Evolutionary conservation across 2,329 filamentous ascomycete species (phyloP), one percentile per base, ranked within the genome.

Genomic region (Chalaropsis ovoidea): DNA sequence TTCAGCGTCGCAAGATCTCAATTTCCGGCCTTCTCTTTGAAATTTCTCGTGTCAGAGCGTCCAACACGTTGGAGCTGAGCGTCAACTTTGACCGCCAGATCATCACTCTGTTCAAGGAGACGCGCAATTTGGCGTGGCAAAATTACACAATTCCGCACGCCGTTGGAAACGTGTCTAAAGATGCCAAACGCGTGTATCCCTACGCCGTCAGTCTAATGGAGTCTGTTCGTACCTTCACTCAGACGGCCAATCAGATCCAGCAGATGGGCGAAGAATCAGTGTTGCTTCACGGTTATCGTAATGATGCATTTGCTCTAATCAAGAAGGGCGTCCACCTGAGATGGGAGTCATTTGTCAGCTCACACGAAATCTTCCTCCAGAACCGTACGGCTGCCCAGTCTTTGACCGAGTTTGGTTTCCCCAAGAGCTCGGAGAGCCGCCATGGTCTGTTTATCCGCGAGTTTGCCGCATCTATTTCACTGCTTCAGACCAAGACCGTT

Each of bases 181-280:
- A 99, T 74, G 95, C 94, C n/a, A 96, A 96, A 76, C 85, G 94
- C 64, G 94, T 99, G 3, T 99, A 99, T 71, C 94, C 94, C 0
- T 99, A 95, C 72, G 94, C 95, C 27, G 92, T 99, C 69, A 97
- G 92, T 72, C 78, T 99, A 70, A 99, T 99, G 91, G 94, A 99
- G 77, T 97, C 91, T 72, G 90, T 97, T n/a, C 85, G 92, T 67
- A 97, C 91, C 0, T 87, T 95, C 69, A 84, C 90, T 1, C 93
- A 97, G 75, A 96, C 91, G 0, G 87, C 88, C 70, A 86, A 90
- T 39, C 85, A 89, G 62, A 95, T 99, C 67, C 80, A 85, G 19
- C 84, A 88, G 65, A 93, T 99, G 89, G 83, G 86, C 11, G 89
- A 93, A 70, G 91, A 96, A 67, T 85, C 91, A 0, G 86, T 95